A percentile compares a stretch with the other conserved stretches of the same genome.
These are phyloP conservation scores for Hordeum vulgare DNA, from an alignment of 176 grass and related monocot genomes.

Conservation along the genomic window MorexV3_pseudomolecules_assembly NC_058519.1:635308145-635308644, in stretches of 20 bases:
- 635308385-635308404: neutral
- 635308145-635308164: constrained; percentile 27
- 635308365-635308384: neutral
- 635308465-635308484: too few relatives aligned
- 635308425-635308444: neutral
- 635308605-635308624: neutral
- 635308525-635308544: neutral
- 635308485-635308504: neutral
- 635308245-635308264: too few relatives aligned
- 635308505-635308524: neutral
- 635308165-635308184: constrained; percentile 15
- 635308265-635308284: constrained; percentile 22
- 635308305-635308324: constrained; percentile 2
- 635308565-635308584: constrained; percentile 18
- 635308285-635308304: constrained; percentile 36
- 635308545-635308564: neutral
- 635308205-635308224: neutral
- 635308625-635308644: neutral
- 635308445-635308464: neutral
- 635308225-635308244: too few relatives aligned
- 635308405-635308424: neutral
- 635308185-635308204: neutral
- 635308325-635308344: neutral
- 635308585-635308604: neutral
- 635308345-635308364: too few relatives aligned